A percentile compares a stretch with the other conserved stretches of the same genome.
Evolutionary conservation across 306 rosid species (phyloP).

Genomic region (Cicer bijugum): DNA sequence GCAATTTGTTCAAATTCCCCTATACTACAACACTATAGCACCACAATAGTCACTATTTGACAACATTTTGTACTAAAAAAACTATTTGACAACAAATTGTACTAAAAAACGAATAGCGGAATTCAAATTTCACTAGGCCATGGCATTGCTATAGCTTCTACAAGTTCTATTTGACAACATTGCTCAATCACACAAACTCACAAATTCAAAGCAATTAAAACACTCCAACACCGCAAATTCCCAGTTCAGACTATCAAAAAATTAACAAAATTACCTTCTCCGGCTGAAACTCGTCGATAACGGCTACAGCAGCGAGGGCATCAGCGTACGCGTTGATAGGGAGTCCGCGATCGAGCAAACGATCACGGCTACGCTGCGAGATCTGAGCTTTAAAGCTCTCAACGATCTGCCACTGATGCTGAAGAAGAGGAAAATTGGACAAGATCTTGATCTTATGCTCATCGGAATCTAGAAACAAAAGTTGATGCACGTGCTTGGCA

Average conservation of each 20-base stretch:
- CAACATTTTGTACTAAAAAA: neutral
- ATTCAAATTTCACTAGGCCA: neutral
- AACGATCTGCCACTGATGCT: slow-evolving; percentile 98
- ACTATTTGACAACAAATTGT: neutral
- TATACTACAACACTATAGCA: neutral
- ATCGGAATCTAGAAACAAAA: slow-evolving; percentile 41
- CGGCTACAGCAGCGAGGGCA: slow-evolving; percentile 83
- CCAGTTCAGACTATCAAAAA: slow-evolving; percentile 2
- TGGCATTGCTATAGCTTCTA: neutral
- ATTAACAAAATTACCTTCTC: slow-evolving; percentile 46
- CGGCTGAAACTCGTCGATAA: slow-evolving; percentile 79
- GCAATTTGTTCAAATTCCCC: neutral
- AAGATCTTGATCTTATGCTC: slow-evolving; percentile 53
- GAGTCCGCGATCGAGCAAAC: slow-evolving; percentile 75
- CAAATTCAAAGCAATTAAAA: slow-evolving; percentile 23
- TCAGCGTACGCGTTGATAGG: slow-evolving; percentile 68
- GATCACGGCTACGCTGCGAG: slow-evolving; percentile 91
- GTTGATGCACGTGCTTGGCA: slow-evolving; percentile 75
- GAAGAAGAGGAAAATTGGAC: slow-evolving; percentile 80
- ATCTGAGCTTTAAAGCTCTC: slow-evolving; percentile 90
- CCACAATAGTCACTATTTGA: neutral
- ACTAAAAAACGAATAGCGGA: neutral
- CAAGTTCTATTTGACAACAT: neutral
- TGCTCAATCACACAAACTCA: slow-evolving; percentile 15
- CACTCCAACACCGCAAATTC: slow-evolving; percentile 2